phyloP scores from a whole-genome alignment of 176 grass and related monocot genomes.

The Zoysia pacifica region DNA sequence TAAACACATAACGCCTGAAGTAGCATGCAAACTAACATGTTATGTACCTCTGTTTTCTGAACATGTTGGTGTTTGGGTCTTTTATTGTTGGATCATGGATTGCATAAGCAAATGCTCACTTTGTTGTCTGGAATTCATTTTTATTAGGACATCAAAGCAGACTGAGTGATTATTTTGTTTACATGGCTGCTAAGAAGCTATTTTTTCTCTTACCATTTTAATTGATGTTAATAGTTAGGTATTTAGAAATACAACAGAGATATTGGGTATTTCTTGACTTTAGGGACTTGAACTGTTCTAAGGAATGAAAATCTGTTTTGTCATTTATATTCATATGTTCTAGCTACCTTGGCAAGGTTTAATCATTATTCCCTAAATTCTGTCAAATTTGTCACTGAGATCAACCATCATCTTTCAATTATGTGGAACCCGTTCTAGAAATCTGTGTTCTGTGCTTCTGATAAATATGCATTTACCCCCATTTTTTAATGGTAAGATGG shows the following conservation, averaged over 20 bases:
- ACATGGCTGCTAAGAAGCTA: not conserved
- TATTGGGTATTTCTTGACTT: not conserved
- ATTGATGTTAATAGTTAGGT: not conserved
- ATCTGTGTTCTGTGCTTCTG: not conserved
- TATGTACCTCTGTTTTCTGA: conserved; percentile 5
- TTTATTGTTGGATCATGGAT: not conserved
- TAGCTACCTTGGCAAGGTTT: not conserved
- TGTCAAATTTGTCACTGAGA: not conserved
- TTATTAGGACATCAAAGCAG: not conserved
- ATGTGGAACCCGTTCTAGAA: not conserved
- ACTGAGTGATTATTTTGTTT: not conserved
- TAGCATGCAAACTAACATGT: not conserved
- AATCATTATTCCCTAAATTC: not conserved
- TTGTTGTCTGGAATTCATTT: not conserved
- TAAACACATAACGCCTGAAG: not conserved
- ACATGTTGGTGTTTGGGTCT: not conserved
- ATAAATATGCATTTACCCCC: not conserved
- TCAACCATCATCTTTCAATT: not conserved
- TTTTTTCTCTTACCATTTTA: not conserved
- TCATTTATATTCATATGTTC: not conserved
- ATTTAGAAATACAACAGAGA: conserved; percentile 7
- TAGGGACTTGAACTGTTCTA: conserved; percentile 7
- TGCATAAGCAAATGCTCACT: not conserved
- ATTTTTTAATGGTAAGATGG: not conserved
- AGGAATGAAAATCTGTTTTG: not conserved